phyloP scores from a whole-genome alignment of 768 basidiomycete species.

The Leccinum variicolor region DNA sequence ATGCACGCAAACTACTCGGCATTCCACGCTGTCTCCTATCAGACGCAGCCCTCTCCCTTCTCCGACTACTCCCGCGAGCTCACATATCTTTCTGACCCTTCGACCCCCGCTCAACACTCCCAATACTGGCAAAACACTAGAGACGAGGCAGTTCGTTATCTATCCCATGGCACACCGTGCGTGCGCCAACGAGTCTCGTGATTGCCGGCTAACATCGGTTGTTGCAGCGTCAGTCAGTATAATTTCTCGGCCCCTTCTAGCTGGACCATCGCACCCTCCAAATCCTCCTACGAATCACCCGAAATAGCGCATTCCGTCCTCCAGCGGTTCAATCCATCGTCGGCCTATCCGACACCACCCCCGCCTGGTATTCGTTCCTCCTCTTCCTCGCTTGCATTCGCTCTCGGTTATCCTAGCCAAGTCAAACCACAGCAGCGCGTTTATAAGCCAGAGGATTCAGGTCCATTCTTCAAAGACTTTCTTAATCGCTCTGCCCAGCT shows the following conservation, averaged over 20 bases:
- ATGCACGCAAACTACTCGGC: conserved; percentile 44
- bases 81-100: conserved; percentile 50
- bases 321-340: conserved; percentile 56
- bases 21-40: conserved; percentile 26
- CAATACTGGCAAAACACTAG: conserved; percentile 65
- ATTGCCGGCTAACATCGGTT: conserved; percentile 3
- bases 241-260: conserved; percentile 35
- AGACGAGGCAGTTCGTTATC: conserved; percentile 56
- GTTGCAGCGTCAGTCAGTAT: conserved; percentile 23
- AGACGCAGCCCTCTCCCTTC: conserved; percentile 45
- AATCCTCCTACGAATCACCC: conserved; percentile 53
- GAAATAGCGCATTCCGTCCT: conserved; percentile 64
- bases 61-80: conserved; percentile 67
- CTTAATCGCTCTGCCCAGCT: conserved; percentile 48
- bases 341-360: conserved; percentile 71
- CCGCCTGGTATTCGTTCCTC: conserved; percentile 58
- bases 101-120: conserved; percentile 41
- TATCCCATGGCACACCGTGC: conserved; percentile 53
- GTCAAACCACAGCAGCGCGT: conserved; percentile 25
- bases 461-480: conserved; percentile 64
- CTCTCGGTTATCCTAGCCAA: conserved; percentile 50
- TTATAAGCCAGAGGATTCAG: conserved; percentile 56
- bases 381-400: conserved; percentile 74
- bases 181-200: conserved; percentile 18
- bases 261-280: conserved; percentile 40